Evolutionary conservation across 495 filamentous ascomycete genomes (phyloP).

Genomic region (Astrothelium subdiscretum): DNA sequence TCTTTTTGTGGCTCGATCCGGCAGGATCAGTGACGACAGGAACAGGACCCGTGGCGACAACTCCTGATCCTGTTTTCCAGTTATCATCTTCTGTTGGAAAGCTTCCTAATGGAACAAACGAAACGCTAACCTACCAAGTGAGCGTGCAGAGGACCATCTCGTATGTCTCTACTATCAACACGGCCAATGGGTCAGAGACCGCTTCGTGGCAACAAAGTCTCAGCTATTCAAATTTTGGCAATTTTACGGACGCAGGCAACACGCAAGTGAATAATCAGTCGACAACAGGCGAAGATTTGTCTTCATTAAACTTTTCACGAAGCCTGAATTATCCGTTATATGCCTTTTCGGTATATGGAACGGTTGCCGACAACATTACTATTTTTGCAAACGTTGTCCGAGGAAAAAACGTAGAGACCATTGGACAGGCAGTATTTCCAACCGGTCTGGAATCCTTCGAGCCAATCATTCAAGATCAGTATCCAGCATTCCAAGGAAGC

Average conservation of each 20-base stretch:
- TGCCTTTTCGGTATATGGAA: conserved; percentile 41
- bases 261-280: conserved; percentile 50
- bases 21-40: conserved; percentile 42
- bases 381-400: conserved; percentile 50
- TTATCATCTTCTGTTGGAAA: conserved; percentile 28
- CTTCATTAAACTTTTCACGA: conserved; percentile 33
- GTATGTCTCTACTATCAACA: conserved; percentile 39
- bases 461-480: not conserved
- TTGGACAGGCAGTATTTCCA: conserved; percentile 49
- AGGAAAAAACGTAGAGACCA: conserved; percentile 42
- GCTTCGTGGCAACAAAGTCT: conserved; percentile 52
- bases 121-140: conserved; percentile 49
- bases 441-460: conserved; percentile 38
- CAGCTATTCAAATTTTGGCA: conserved; percentile 41
- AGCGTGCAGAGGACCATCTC: conserved; percentile 45
- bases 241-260: conserved; percentile 45
- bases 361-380: conserved; percentile 37
- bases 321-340: conserved; percentile 54
- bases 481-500: conserved; percentile 30
- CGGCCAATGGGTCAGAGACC: conserved; percentile 28
- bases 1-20: conserved; percentile 61
- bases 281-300: conserved; percentile 46
- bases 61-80: conserved; percentile 33
- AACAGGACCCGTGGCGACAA: conserved; percentile 21
- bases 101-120: conserved; percentile 43